Base-by-base conservation (phyloP, 2,329 filamentous ascomycete genomes). In the Malbranchea cinnamomea region DNA sequence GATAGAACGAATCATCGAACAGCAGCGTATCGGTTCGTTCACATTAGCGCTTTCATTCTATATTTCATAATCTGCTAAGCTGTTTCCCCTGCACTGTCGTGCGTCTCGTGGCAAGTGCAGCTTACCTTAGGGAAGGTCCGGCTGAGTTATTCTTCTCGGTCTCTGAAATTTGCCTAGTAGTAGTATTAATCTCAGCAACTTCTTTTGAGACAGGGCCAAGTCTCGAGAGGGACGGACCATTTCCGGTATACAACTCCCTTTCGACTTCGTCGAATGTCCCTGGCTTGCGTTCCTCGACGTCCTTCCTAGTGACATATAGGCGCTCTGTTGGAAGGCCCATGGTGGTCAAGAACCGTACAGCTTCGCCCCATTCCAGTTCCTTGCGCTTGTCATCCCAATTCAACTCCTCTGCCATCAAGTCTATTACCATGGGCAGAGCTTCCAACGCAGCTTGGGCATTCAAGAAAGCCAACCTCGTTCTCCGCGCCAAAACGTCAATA, bases 391-490 rank as follows among this genome's bases (percentile, higher is more conserved):
- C 54, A 47, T 74, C 70, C 81, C 81, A 89, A 32, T 68, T 63
- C 28, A 87, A 61, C 59, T 89, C 81, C 40, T 74, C 68, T 19
- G 63, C 68, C 84, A 94, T 92, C 36, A 93, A 68, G 51, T 94
- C 84, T 46, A 94, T 89, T 34, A 94, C 72, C 34, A 60, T 68
- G 4, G 87, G 85, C 26, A 93, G 66, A 2, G 83, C 77, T 57
- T 93, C 83, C 6, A 93, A 70, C 1, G 84, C 78, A 7, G 85
- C 85, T 54, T 93, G 82, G 4, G 84, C 84, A 50, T 93, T 93
- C 42, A 94, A 59, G 61, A 94, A 95, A 6, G 84, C 80, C 33
- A 94, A 60, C 33, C 87, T 67, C 23, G 80, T 94, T 37, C 85
- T 68, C 35, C 87, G 71, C 2, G 84, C 85, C 26, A 94, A 63